These are phyloP conservation scores for Pyrenochaeta sp. DNA, from an alignment of 2,329 filamentous ascomycete species.

Conservation along the genomic window DNA sequence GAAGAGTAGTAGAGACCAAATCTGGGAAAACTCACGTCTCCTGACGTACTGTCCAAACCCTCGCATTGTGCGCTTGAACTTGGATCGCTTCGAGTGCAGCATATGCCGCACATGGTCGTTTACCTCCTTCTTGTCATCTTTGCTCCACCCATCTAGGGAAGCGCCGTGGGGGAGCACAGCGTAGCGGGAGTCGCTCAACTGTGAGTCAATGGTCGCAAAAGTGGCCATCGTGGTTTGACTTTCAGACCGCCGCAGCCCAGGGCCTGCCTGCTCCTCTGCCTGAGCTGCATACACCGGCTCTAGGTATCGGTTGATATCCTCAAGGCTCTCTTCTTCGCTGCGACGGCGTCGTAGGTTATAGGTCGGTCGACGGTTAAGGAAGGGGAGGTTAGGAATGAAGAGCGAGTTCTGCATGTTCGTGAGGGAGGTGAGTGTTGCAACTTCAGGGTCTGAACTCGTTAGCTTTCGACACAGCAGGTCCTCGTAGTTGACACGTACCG, in stretches of 20 bases:
- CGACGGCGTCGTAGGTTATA: slow-evolving; percentile 72
- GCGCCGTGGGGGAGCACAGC: slow-evolving; percentile 81
- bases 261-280: slow-evolving; percentile 26
- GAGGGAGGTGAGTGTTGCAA: slow-evolving; percentile 81
- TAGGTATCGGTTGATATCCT: slow-evolving; percentile 40
- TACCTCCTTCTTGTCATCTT: slow-evolving; percentile 76
- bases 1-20: neutral
- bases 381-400: slow-evolving; percentile 83
- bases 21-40: slow-evolving; percentile 63
- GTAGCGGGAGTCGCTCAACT: slow-evolving; percentile 74
- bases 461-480: neutral
- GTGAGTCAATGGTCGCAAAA: slow-evolving; percentile 70
- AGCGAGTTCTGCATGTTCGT: slow-evolving; percentile 92
- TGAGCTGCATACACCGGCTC: slow-evolving; percentile 29
- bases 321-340: slow-evolving; percentile 44
- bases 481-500: slow-evolving; percentile 57
- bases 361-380: slow-evolving; percentile 79
- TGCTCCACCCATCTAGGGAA: slow-evolving; percentile 76
- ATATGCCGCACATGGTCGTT: slow-evolving; percentile 90
- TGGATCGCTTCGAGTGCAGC: slow-evolving; percentile 80
- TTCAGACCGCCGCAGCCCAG: slow-evolving; percentile 35
- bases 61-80: slow-evolving; percentile 80
- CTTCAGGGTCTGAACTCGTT: slow-evolving; percentile 73
- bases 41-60: slow-evolving; percentile 83
- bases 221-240: slow-evolving; percentile 45